Base-by-base conservation (phyloP, 257 asterid species). In the Solanum rostratum region DNA sequence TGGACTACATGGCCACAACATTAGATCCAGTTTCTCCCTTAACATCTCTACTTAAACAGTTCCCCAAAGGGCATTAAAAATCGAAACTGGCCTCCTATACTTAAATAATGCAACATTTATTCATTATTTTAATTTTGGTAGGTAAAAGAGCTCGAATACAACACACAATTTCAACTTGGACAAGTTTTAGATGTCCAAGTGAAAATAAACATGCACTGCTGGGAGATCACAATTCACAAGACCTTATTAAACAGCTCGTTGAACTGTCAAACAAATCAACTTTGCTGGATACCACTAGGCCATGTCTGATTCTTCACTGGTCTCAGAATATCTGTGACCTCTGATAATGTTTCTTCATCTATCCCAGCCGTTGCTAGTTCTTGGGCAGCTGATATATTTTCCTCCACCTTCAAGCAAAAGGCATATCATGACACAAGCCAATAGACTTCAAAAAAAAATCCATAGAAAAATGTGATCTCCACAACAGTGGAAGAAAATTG, bases 301-400 rank as follows among this genome's bases (percentile, higher is more conserved):
- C 99, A 95, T 57, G 99, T 93, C 79, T 92, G 94, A 85, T 94
- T 95, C 90, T 97, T 97, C 88, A 97, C 98, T 41, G 92, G 94
- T 85, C 92, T 91, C 86, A 96, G 89, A 84, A 96, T 94, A 78
- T 68, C 85, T 83, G 92, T 92, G 29, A 96, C 74, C 86, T 93
- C 97, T 3, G 91, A 83, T 52, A 97, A 86, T 39, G 89, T 73
- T 78, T 88, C 85, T 79, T 94, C 90, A 79, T 95, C 98, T 88
- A 84, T 91, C 68, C 95, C 98, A 10, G 82, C 79, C 2, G 86
- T 90, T 37, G 89, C 90, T 4, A 92, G 83, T 85, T 97, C 98
- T 45, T 66, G 80, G 18, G 98, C 98, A 85, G 99, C 97, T 49
- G 94, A 92, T 12, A 95, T 91, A 50, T 95, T 97, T 85, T 92